These are phyloP conservation scores for Fusarium kyushuense DNA, from an alignment of 2,329 filamentous ascomycete species.

Conservation along the genomic window DNA sequence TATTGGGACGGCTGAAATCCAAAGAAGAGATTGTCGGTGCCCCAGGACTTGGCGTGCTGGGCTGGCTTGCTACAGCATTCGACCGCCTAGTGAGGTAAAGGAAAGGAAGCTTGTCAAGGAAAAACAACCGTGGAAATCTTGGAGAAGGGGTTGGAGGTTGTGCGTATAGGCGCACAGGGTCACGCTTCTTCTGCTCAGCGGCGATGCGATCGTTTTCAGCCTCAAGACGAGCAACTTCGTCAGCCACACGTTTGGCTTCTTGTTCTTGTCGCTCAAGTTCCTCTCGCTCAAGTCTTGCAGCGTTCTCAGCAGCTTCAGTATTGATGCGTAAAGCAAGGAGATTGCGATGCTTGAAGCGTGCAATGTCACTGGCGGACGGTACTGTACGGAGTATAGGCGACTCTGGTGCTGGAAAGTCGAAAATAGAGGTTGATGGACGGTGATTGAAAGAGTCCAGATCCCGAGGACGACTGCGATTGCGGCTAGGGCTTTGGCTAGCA, in stretches of 20 bases:
- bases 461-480: slow-evolving; percentile 34
- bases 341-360: slow-evolving; percentile 43
- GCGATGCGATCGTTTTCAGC: slow-evolving; percentile 62
- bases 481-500: slow-evolving; percentile 34
- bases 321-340: slow-evolving; percentile 41
- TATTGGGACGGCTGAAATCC: slow-evolving; percentile 51
- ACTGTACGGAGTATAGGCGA: slow-evolving; percentile 33
- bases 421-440: slow-evolving; percentile 11
- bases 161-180: slow-evolving; percentile 60
- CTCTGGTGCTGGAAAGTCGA: slow-evolving; percentile 23
- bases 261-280: slow-evolving; percentile 35
- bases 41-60: slow-evolving; percentile 51
- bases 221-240: slow-evolving; percentile 59
- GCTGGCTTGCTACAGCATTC: slow-evolving; percentile 50
- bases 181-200: slow-evolving; percentile 63
- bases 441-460: slow-evolving; percentile 13
- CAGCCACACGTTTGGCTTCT: slow-evolving; percentile 51
- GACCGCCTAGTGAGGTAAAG: slow-evolving; percentile 59
- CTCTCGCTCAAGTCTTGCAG: slow-evolving; percentile 40
- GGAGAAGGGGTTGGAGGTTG: slow-evolving; percentile 55
- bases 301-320: slow-evolving; percentile 32
- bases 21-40: slow-evolving; percentile 54
- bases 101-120: slow-evolving; percentile 63
- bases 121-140: slow-evolving; percentile 52
- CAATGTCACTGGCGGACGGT: slow-evolving; percentile 41